Conservation (phyloP, 2,329 filamentous ascomycete species). For the Pseudopithomyces chartarum region DNA sequence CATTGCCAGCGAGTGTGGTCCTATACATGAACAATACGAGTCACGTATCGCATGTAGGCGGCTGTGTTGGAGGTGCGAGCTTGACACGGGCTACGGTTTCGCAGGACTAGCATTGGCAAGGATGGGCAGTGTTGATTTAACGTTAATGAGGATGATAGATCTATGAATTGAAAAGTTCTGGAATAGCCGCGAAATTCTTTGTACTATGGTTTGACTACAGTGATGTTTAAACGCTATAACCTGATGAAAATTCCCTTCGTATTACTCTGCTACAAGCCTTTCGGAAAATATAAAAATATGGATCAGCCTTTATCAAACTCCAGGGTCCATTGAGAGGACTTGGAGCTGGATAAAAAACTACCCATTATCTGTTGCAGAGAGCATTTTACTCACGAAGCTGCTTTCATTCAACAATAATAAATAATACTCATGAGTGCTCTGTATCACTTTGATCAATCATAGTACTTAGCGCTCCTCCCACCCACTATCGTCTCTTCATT, state of each 20-base stretch:
- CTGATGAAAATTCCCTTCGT: no score
- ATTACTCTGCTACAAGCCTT: no score
- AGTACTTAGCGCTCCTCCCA: conserved; percentile 19
- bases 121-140: not conserved
- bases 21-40: not conserved
- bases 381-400: no score
- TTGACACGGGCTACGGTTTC: not conserved
- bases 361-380: no score
- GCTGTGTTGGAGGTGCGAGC: not conserved
- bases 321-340: no score
- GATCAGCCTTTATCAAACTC: no score
- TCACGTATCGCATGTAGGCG: conserved; percentile 1
- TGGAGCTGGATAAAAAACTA: no score
- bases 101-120: not conserved
- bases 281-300: no score
- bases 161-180: conserved; percentile 5
- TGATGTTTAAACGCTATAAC: not conserved
- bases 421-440: no score
- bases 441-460: conserved; percentile 8
- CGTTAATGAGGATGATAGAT: conserved; percentile 9
- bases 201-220: not conserved
- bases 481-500: conserved; percentile 20
- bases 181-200: not conserved
- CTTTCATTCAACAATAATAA: no score
- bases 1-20: not conserved